Evolutionary conservation across 2,329 filamentous ascomycete genomes (phyloP).

Genomic region (Xylaria sp.): DNA sequence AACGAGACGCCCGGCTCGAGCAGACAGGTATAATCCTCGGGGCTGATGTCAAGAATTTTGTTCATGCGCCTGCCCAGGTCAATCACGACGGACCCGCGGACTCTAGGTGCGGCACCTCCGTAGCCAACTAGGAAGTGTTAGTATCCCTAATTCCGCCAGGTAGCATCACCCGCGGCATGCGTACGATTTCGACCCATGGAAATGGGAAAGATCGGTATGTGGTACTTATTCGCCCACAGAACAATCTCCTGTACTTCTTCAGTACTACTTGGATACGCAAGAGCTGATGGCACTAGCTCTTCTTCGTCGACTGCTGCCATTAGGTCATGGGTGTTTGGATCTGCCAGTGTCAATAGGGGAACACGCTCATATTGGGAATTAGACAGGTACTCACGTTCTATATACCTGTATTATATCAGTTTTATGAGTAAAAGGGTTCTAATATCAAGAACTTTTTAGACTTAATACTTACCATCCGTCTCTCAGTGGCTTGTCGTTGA

Average conservation of each 20-base stretch:
- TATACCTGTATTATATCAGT: constrained; percentile 29
- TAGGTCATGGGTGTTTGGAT: constrained; percentile 46
- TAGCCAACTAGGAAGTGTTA: constrained; percentile 46
- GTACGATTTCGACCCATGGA: constrained; percentile 38
- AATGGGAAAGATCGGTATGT: constrained; percentile 34
- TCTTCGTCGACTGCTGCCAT: constrained; percentile 48
- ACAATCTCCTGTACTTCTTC: constrained; percentile 40
- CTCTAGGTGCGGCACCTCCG: constrained; percentile 56
- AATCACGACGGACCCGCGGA: constrained; percentile 53
- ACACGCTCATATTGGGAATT: background rate
- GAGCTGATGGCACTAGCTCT: constrained; percentile 49
- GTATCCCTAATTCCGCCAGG: background rate
- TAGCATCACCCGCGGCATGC: background rate
- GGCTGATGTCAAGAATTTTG: constrained; percentile 53
- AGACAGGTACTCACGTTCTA: constrained; percentile 36
- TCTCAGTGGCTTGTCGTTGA: constrained; percentile 44
- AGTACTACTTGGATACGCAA: constrained; percentile 39
- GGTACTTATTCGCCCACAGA: constrained; percentile 36
- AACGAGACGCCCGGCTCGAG: constrained; percentile 61
- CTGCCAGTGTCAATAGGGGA: constrained; percentile 25
- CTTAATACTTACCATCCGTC: constrained; percentile 42
- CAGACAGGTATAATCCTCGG: constrained; percentile 51
- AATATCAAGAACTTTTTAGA: too few species aligned
- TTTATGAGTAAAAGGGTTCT: constrained; percentile 1
- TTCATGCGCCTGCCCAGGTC: constrained; percentile 59